Base-by-base conservation (phyloP, 257 asterid genomes). In the Nicotiana tomentosiformis region DNA sequence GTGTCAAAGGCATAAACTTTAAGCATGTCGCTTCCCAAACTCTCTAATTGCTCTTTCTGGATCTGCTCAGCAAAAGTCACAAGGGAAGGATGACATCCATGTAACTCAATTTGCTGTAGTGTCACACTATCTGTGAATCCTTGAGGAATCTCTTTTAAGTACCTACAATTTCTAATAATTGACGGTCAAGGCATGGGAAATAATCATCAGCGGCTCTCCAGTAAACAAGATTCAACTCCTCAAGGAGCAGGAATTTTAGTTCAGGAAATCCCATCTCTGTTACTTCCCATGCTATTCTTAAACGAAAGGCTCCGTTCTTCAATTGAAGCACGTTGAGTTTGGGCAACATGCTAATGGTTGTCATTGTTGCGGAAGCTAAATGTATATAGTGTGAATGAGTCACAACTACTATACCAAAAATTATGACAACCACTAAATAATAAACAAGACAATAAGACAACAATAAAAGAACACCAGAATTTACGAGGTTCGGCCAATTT, bases 11-110 rank as follows among this genome's bases (percentile, higher is more conserved):
- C 30, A 37, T 15, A 5, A 20, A 37, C 49, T 7, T 16, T 23
- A 69, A 37, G 56, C 53, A 17, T 69, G 53, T 6, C 0, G 29
- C 12, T 4, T 16, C 56, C 56, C 2, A 7, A 16, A 49, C 0
- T 17, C 77, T 35, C 57, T 23, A 33, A n/a, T 43, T 43, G 61
- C n/a, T 72, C 79, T 66, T 77, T 65, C 29, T 66, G 83, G 4
- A 77, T 83, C 15, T 23, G 69, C 57, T 77, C 64, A 15, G 61
- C 83, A 77, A 23, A 65, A 77, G 11, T 77, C 82, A 64, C 83
- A 23, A 64, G 78, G 39, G 64, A 37, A 10, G 69, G n/a, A 17
- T 10, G 14, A 35, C 79, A 53, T 6, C 39, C 4, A 16, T 55
- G 77, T 43, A 65, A 35, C 80, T 83, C 72, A 53, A 83, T 35